Evolutionary conservation across 176 grass and related monocot species (phyloP), one percentile per base, ranked within the genome.

Genomic region (Thalia dealbata): DNA sequence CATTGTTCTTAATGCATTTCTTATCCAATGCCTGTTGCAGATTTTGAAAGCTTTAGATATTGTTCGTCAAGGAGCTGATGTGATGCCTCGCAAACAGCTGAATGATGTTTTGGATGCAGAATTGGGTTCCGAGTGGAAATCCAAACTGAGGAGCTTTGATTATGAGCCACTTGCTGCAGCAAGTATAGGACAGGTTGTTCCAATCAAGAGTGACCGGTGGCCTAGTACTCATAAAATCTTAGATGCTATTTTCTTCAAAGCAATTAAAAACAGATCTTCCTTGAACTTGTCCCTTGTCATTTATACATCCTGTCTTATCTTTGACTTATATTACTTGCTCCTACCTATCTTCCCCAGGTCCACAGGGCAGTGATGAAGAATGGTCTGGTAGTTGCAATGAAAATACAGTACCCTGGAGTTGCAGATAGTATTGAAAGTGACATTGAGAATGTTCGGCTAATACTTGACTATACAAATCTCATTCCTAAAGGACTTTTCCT

Each of bases 401-500:
- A 97, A 91, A 92, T 97, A 83, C 95, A 97, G 51, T 97, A 97
- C 75, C 95, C 95, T 67, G 85, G 95, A 27, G 90, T 92, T 75
- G 87, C 95, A 70, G 87, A 97, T 74, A 97, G 87, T 77, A 97
- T 97, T 84, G 95, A 92, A 79, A 97, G 90, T 76, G 95, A 97
- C 78, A 83, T 97, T 3, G 87, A 97, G 73, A 97, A 97, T 91
- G 95, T 92, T 28, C 91, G 82, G 73, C 78, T 82, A 82, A 88
- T 92, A 69, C 51, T 92, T 26, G 78, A 86, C 61, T 97, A 92
- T 67, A 97, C 95, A 75, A 97, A 92, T 75, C 85, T 97, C 76
- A 97, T 97, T 67, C 95, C 90, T 74, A 91, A 97, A 84, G 95
- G 95, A 64, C 95, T 97, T 86, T 92, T 92, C 52, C 90, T 97